Evolutionary conservation across 306 rosid species (phyloP).

Genomic region (Geum urbanum): DNA sequence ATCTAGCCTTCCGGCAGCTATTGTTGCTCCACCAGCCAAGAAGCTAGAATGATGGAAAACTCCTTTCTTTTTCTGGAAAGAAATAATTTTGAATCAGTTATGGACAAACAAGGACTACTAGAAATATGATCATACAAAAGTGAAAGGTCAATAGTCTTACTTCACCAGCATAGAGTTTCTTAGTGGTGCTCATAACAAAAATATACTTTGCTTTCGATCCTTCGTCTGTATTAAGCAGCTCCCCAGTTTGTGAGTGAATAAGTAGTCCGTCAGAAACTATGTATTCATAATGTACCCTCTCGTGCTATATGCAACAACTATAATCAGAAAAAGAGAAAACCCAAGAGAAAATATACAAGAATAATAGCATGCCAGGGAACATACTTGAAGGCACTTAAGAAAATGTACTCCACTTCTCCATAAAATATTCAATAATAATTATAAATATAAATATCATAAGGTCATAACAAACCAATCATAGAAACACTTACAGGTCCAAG

Average conservation of each 20-base stretch:
- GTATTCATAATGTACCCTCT: constrained; percentile 67
- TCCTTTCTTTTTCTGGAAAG: constrained; percentile 77
- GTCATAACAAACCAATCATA: constrained; percentile 10
- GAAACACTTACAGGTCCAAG: constrained; percentile 82
- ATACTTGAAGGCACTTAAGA: constrained; percentile 2
- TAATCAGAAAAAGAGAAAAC: neutral
- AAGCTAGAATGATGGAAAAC: constrained; percentile 82
- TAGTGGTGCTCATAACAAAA: constrained; percentile 85
- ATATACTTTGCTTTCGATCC: constrained; percentile 67
- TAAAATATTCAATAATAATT: neutral
- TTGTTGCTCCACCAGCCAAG: constrained; percentile 86
- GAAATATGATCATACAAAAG: constrained; percentile 4
- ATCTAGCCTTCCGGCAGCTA: constrained; percentile 87
- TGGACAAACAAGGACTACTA: neutral
- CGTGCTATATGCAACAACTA: constrained; percentile 47
- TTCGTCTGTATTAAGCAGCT: constrained; percentile 49
- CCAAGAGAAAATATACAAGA: neutral
- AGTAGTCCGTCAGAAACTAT: constrained; percentile 51
- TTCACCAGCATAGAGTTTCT: constrained; percentile 82
- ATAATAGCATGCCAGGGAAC: constrained; percentile 19
- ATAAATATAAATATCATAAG: too few species aligned
- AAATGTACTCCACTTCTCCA: neutral
- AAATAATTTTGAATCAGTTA: constrained; percentile 16
- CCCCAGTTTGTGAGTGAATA: constrained; percentile 53
- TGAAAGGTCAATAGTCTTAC: constrained; percentile 39